Conservation (phyloP, 441 rosid species). For the Jatropha podagrica region DNA sequence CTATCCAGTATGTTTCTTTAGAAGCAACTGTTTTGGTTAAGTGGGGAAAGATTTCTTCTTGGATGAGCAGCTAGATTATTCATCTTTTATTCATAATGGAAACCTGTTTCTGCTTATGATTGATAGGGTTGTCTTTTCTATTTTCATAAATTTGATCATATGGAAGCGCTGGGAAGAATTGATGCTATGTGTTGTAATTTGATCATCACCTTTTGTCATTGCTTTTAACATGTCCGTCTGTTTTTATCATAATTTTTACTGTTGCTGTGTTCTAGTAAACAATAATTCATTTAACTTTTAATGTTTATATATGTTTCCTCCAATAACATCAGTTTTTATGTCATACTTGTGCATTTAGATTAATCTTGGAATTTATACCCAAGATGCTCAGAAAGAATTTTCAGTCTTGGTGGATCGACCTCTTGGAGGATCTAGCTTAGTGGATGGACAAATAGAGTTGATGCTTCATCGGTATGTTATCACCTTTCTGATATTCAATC, state of each 20-base stretch:
- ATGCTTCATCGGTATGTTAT: slow-evolving; percentile 88
- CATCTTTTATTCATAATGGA: neutral
- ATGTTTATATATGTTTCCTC: neutral
- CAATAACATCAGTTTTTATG: slow-evolving; percentile 5
- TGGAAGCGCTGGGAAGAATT: neutral
- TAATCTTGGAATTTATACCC: slow-evolving; percentile 82
- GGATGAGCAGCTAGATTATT: neutral
- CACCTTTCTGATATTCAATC: slow-evolving; percentile 5
- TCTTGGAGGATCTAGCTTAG: slow-evolving; percentile 87
- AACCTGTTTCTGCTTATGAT: neutral
- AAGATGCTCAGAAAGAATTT: slow-evolving; percentile 70
- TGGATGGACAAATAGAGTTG: slow-evolving; percentile 91
- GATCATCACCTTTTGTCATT: neutral
- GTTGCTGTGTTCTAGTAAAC: neutral
- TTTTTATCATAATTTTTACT: neutral
- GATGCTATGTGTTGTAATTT: neutral
- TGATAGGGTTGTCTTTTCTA: neutral
- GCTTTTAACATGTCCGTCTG: too few species aligned
- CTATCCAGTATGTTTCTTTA: slow-evolving; percentile 73
- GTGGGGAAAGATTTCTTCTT: neutral
- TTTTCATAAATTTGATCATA: neutral
- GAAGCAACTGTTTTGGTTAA: slow-evolving; percentile 1
- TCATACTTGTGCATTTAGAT: slow-evolving; percentile 48
- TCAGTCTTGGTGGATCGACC: slow-evolving; percentile 93
- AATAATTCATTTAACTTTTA: neutral